phyloP scores from a whole-genome alignment of 257 asterid species.

The Solanum chilense region DNA sequence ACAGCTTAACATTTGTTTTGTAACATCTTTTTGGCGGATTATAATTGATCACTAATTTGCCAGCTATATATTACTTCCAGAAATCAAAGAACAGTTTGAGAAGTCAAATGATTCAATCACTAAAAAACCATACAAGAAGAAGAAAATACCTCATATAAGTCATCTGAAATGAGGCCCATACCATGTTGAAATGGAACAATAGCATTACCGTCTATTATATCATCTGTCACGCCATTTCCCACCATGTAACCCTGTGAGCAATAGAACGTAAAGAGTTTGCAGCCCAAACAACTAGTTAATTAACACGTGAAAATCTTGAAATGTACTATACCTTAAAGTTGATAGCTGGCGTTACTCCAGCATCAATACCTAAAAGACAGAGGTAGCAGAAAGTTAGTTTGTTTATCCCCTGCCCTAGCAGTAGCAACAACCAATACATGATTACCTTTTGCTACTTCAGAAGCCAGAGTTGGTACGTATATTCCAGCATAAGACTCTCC shows the following conservation, averaged over 20 bases:
- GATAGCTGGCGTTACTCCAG: conserved; percentile 52
- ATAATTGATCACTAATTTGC: background rate
- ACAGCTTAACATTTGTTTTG: background rate
- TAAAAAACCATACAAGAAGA: background rate
- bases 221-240: conserved; percentile 91
- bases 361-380: conserved; percentile 51
- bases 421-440: background rate
- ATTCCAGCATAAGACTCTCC: conserved; percentile 98
- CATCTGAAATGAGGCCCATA: conserved; percentile 91
- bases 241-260: conserved; percentile 93
- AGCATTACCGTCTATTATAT: conserved; percentile 70
- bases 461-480: conserved; percentile 86
- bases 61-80: background rate
- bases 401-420: background rate
- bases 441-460: conserved; percentile 75
- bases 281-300: background rate
- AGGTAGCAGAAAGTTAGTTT: background rate
- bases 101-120: background rate
- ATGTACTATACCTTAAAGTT: conserved; percentile 65
- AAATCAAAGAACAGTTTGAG: background rate
- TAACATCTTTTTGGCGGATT: background rate
- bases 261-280: conserved; percentile 5
- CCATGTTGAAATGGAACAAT: conserved; percentile 89
- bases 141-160: conserved; percentile 48
- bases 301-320: background rate